Evolutionary conservation across 2,329 filamentous ascomycete genomes (phyloP).

Genomic region (Fusarium euwallaceae): DNA sequence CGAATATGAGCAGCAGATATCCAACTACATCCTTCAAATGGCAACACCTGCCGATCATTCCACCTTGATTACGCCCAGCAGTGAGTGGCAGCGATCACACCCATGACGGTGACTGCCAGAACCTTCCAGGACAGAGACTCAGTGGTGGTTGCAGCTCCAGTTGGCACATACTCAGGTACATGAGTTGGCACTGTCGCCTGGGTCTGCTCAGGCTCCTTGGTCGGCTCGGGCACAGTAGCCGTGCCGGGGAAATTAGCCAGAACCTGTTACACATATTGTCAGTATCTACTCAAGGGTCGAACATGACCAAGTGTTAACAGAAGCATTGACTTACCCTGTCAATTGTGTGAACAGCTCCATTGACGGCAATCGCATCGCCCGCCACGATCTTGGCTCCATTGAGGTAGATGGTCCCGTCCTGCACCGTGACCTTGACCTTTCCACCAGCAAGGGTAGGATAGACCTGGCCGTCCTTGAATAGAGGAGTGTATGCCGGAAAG

Average conservation of each 20-base stretch:
- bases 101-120: neutral
- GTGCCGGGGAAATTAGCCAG: neutral
- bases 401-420: neutral
- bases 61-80: neutral
- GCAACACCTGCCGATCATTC: no score
- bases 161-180: neutral
- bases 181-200: neutral
- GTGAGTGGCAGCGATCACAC: neutral
- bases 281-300: neutral
- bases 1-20: neutral
- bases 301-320: neutral
- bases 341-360: neutral
- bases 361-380: neutral
- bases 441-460: neutral
- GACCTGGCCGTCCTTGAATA: neutral
- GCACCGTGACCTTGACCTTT: neutral
- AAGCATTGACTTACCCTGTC: neutral
- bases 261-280: neutral
- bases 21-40: neutral
- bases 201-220: neutral
- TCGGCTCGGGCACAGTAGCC: neutral
- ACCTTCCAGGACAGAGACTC: neutral
- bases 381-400: neutral
- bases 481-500: neutral
- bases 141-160: neutral